A percentile compares a stretch with the other conserved stretches of the same genome.
Evolutionary conservation across 805 yeast species (phyloP).

Genomic region (Diddensiella transvaalensis): DNA sequence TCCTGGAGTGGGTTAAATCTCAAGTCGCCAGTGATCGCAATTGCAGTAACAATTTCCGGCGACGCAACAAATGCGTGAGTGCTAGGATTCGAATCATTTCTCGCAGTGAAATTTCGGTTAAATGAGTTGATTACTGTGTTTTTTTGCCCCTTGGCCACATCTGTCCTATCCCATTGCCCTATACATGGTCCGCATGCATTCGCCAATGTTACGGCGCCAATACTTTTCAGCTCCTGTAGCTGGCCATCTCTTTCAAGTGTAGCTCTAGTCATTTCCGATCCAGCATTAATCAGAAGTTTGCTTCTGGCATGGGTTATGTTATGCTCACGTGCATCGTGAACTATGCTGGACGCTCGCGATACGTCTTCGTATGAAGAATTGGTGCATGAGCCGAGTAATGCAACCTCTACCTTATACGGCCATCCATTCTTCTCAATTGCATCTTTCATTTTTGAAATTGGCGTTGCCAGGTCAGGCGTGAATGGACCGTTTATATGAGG

Average conservation of each 20-base stretch:
- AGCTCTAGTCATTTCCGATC: slow-evolving; percentile 97
- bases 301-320: slow-evolving; percentile 85
- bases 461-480: slow-evolving; percentile 97
- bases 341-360: slow-evolving; percentile 92
- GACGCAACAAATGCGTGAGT: slow-evolving; percentile 97
- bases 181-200: slow-evolving; percentile 99
- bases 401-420: slow-evolving; percentile 90
- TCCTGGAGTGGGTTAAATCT: slow-evolving; percentile 94
- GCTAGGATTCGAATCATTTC: slow-evolving; percentile 97
- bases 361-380: slow-evolving; percentile 98
- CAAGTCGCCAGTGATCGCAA: slow-evolving; percentile 92
- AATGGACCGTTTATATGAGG: slow-evolving; percentile 97
- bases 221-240: slow-evolving; percentile 78
- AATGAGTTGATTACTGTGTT: slow-evolving; percentile 95
- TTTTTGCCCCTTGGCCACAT: slow-evolving; percentile 86
- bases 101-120: slow-evolving; percentile 96
- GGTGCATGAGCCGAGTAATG: slow-evolving; percentile 97
- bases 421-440: slow-evolving; percentile 81
- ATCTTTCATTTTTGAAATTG: slow-evolving; percentile 79
- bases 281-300: slow-evolving; percentile 92
- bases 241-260: slow-evolving; percentile 96
- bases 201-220: slow-evolving; percentile 91
- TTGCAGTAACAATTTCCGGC: slow-evolving; percentile 93
- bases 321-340: slow-evolving; percentile 81
- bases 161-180: slow-evolving; percentile 98